Base-by-base conservation (phyloP, 352 stramenopile genomes). In the Phytopythium kandeliae region DNA sequence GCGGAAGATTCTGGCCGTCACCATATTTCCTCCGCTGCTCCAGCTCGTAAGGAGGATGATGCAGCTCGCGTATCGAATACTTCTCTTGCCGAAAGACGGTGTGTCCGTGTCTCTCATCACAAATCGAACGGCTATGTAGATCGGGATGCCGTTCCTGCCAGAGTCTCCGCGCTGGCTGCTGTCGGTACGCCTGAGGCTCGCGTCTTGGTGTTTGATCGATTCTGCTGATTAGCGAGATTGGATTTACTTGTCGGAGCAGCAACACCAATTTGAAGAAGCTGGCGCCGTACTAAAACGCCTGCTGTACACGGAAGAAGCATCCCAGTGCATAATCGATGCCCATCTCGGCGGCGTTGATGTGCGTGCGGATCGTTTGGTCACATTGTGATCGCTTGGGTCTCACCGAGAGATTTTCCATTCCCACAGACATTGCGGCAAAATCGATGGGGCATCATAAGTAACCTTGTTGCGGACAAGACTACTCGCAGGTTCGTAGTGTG, bases 151-250 rank as follows among this genome's bases (percentile, higher is more conserved):
- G 10, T 83, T 86, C 38, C 58, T 86, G 5, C 78, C 78, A 0
- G 78, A 89, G 57, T 89, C 78, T 9, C 75, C 73, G 38, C 70
- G 78, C 34, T 89, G 78, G 78, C 62, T 89, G 10, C 64, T 84
- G 34, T 71, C 69, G 33, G 77, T 86, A 21, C 30, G 59, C 6
- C n/a, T n/a, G n/a, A n/a, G n/a, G n/a, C n/a, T n/a, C n/a, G n/a
- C n/a, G n/a, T n/a, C n/a, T n/a, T n/a, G n/a, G n/a, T n/a, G n/a
- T n/a, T n/a, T n/a, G n/a, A n/a, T n/a, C n/a, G n/a, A n/a, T n/a
- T n/a, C n/a, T n/a, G n/a, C n/a, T n/a, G n/a, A n/a, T n/a, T n/a
- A 24, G 10, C 15, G n/a, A 17, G n/a, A 24, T 31, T 51, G 31
- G 11, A 25, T 17, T 24, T 17, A 10, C 30, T 15, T 26, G 49